phyloP scores from a whole-genome alignment of 192 early-diverging fungal genomes.

The Nowakowskiella sp. region DNA sequence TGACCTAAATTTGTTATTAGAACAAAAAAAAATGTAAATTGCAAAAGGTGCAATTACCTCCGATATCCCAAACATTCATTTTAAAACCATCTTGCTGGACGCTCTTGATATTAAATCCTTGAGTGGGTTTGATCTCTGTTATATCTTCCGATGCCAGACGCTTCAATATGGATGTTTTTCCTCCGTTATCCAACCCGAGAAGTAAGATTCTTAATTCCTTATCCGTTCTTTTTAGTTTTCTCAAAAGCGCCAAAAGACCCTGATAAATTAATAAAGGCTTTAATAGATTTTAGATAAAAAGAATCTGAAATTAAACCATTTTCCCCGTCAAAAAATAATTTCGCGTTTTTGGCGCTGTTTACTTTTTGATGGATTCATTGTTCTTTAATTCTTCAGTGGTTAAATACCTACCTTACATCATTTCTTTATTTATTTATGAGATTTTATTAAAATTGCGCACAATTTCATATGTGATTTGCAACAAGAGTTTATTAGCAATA shows the following conservation, averaged over 20 bases:
- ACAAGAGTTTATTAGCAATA: no score
- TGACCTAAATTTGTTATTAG: conserved; percentile 28
- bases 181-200: conserved; percentile 55
- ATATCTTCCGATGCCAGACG: conserved; percentile 47
- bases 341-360: no score
- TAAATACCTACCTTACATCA: no score
- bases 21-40: background rate
- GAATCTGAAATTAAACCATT: no score
- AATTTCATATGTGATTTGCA: no score
- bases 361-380: no score
- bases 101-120: conserved; percentile 55
- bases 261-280: no score
- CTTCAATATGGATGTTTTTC: conserved; percentile 50
- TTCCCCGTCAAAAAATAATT: no score
- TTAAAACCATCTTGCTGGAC: conserved; percentile 50
- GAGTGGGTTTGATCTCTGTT: conserved; percentile 51
- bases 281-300: no score
- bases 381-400: no score
- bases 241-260: conserved; percentile 46
- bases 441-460: no score
- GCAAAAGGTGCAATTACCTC: conserved; percentile 14
- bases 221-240: conserved; percentile 32
- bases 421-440: no score
- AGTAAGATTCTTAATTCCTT: conserved; percentile 46
- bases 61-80: conserved; percentile 58